Conservation (phyloP, 768 basidiomycete species). For the Cystobasidium onofrii region DNA sequence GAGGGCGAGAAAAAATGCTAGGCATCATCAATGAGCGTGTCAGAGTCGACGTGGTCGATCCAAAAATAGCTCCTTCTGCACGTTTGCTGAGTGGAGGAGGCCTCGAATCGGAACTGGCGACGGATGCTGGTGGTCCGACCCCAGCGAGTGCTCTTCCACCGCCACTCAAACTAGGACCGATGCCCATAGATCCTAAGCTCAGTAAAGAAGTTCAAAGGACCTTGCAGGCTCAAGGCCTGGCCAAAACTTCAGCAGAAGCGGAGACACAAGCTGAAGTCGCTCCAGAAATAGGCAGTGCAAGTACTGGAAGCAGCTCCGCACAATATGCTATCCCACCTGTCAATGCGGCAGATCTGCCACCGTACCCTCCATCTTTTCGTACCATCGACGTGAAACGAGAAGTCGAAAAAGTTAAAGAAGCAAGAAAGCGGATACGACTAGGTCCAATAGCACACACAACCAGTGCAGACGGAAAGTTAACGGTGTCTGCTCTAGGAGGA, state of each 20-base stretch:
- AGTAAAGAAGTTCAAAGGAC: slow-evolving; percentile 69
- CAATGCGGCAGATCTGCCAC: slow-evolving; percentile 62
- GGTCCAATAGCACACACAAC: slow-evolving; percentile 55
- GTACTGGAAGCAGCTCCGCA: slow-evolving; percentile 37
- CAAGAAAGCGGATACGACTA: slow-evolving; percentile 79
- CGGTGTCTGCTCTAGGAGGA: slow-evolving; percentile 50
- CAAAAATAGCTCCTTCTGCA: not conserved
- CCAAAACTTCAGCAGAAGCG: slow-evolving; percentile 11
- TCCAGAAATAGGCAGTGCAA: slow-evolving; percentile 51
- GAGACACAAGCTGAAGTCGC: slow-evolving; percentile 59
- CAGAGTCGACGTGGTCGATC: slow-evolving; percentile 58
- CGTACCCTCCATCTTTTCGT: slow-evolving; percentile 73
- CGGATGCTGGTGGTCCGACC: slow-evolving; percentile 55
- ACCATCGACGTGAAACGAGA: slow-evolving; percentile 82
- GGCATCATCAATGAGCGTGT: slow-evolving; percentile 89
- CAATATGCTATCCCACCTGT: slow-evolving; percentile 49
- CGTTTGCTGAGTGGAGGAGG: slow-evolving; percentile 56
- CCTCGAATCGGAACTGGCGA: slow-evolving; percentile 52
- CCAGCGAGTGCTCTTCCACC: slow-evolving; percentile 48
- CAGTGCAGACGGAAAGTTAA: slow-evolving; percentile 42
- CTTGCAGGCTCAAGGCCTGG: slow-evolving; percentile 45
- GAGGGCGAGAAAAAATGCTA: slow-evolving; percentile 81
- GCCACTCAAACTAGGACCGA: slow-evolving; percentile 69
- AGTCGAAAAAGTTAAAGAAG: slow-evolving; percentile 78
- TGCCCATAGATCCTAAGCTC: slow-evolving; percentile 70